Evolutionary conservation across 2,329 filamentous ascomycete genomes (phyloP).

Genomic region (Chaetomium strumarium): DNA sequence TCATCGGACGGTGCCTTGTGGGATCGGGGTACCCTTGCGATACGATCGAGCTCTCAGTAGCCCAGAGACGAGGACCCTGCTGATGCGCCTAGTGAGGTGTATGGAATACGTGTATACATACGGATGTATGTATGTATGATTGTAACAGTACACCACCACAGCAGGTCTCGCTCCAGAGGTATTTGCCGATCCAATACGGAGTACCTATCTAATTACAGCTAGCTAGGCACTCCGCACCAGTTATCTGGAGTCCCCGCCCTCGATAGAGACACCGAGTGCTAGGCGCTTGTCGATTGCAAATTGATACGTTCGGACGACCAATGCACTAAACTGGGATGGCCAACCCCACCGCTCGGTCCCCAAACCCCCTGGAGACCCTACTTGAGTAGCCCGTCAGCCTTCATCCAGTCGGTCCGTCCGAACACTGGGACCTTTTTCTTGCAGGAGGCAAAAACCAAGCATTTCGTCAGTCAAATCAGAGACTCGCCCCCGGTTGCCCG

Average conservation of each 20-base stretch:
- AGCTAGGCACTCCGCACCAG: conserved; percentile 8
- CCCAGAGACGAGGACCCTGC: not conserved
- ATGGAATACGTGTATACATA: too few relatives aligned
- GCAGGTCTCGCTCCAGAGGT: not conserved
- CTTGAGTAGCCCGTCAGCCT: conserved; percentile 3
- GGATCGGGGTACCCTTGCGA: too few relatives aligned
- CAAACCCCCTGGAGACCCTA: conserved; percentile 21
- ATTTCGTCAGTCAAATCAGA: too few relatives aligned
- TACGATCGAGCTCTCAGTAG: not conserved
- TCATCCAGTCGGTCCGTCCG: conserved; percentile 2
- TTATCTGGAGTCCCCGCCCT: conserved; percentile 10
- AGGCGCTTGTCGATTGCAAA: not conserved
- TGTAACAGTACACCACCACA: too few relatives aligned
- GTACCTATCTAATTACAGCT: too few relatives aligned
- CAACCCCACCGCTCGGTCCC: not conserved
- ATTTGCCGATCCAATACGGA: conserved; percentile 14
- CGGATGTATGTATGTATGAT: too few relatives aligned
- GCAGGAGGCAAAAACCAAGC: conserved; percentile 14
- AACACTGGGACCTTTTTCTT: conserved; percentile 5
- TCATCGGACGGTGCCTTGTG: too few relatives aligned
- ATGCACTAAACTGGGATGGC: conserved; percentile 7
- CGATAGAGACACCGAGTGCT: conserved; percentile 6
- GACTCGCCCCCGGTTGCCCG: too few relatives aligned
- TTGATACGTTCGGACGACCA: conserved; percentile 10
- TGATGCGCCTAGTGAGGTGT: not conserved